phyloP scores from a whole-genome alignment of 257 asterid genomes.

The Solanum clarkiae region DNA sequence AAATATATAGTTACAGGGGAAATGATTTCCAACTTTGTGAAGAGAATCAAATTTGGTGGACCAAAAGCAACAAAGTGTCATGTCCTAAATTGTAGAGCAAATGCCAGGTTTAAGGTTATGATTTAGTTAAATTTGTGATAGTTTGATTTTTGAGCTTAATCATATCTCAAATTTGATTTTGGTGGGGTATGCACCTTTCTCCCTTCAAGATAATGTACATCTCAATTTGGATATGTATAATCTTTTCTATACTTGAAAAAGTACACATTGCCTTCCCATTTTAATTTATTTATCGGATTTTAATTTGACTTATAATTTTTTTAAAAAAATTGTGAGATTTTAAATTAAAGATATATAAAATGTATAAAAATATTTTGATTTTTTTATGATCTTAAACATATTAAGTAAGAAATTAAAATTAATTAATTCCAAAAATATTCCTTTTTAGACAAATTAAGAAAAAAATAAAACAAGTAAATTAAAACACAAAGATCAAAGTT shows the following conservation, averaged over 20 bases:
- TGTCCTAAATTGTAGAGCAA: background rate
- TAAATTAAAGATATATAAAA: background rate
- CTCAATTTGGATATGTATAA: background rate
- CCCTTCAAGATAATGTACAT: background rate
- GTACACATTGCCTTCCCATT: fast-evolving
- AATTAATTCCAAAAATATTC: too few relatives aligned
- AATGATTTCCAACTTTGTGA: background rate
- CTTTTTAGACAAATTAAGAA: too few relatives aligned
- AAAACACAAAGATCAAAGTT: background rate
- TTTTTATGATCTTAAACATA: too few relatives aligned
- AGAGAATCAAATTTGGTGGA: background rate
- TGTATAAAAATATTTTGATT: too few relatives aligned
- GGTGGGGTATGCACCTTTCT: background rate
- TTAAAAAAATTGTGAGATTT: too few relatives aligned
- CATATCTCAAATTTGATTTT: conserved; percentile 1
- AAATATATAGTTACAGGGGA: background rate
- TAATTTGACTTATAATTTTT: background rate
- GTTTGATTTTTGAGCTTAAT: background rate
- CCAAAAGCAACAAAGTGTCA: background rate
- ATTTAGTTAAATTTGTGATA: background rate
- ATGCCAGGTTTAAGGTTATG: background rate
- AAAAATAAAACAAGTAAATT: too few relatives aligned
- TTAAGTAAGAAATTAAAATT: too few relatives aligned
- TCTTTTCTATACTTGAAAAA: background rate
- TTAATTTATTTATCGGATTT: background rate